Base-by-base conservation (phyloP, 164 flowering plant genomes). In the Liquidambar formosana region DNA sequence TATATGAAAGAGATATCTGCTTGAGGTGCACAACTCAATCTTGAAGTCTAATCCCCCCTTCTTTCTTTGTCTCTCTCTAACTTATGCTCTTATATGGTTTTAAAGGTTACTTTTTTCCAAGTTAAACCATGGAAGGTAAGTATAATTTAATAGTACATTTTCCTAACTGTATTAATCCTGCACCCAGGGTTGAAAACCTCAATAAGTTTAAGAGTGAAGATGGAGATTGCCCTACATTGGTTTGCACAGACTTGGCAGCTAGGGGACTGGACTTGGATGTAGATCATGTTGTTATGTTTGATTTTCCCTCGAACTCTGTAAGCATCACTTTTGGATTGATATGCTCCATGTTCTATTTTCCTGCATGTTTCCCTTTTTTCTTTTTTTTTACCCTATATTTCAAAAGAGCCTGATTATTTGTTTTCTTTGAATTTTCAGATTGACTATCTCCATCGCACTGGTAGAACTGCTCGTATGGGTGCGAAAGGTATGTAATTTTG, bases 391-490 rank as follows among this genome's bases (percentile, higher is more conserved):
- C 26, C 15, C 27, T 28, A 1, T 14, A 11, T 23, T 25, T 43
- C 61, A 22, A 46, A 41, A 57, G n/a, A n/a, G 3, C 48, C 48
- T 38, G 38, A 28, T 21, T 26, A 38, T 46, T 64, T 26, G 27
- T 46, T 64, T 74, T 46, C 3, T 45, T 58, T 75, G 38, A 53
- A n/a, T 41, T 65, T 76, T 64, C 73, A 95, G 99, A 90, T 95
- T 66, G 99, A 95, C 78, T 95, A 95, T 79, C 97, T 95, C 67
- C 99, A 95, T 81, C 96, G 98, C 57, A 91, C 99, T 27, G 98
- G 99, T 71, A 86, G 99, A 88, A 93, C 99, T 74, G 98, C 99
- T 78, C 96, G 99, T 12, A 95, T 95, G 99, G 98, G 99, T 77
- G 98, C 98, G 51, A 95, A 95, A 90, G 99, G 99, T 93, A 51